A percentile compares a stretch with the other conserved stretches of the same genome.
These are phyloP conservation scores for Zasmidium citrigriseum DNA, from an alignment of 2,329 filamentous ascomycete genomes.

Conservation along the genomic window DNA sequence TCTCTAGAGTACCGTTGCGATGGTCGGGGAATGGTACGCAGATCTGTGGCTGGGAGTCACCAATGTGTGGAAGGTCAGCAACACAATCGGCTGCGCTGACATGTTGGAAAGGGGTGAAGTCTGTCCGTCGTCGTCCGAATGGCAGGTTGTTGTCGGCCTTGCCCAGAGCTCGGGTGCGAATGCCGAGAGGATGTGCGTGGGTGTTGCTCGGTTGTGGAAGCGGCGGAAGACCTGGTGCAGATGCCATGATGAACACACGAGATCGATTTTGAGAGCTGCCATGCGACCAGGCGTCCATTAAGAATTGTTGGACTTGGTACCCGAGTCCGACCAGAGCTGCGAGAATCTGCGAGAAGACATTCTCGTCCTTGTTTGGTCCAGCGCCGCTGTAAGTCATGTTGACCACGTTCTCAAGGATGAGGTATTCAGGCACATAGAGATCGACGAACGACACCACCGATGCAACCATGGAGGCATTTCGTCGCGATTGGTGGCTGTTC, in stretches of 20 bases:
- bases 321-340: conserved; percentile 73
- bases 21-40: conserved; percentile 72
- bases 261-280: conserved; percentile 67
- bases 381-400: conserved; percentile 58
- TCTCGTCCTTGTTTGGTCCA: conserved; percentile 48
- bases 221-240: conserved; percentile 64
- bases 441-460: conserved; percentile 76
- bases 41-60: conserved; percentile 61
- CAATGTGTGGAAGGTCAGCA: conserved; percentile 62
- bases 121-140: conserved; percentile 56
- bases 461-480: conserved; percentile 75
- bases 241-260: conserved; percentile 70
- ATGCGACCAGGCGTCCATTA: conserved; percentile 69
- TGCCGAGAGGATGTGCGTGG: conserved; percentile 58
- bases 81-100: conserved; percentile 57
- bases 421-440: conserved; percentile 72
- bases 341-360: conserved; percentile 72
- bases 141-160: conserved; percentile 59
- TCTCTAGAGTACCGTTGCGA: conserved; percentile 49
- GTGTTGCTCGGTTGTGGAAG: conserved; percentile 60
- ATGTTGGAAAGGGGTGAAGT: conserved; percentile 62
- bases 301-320: conserved; percentile 70
- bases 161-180: conserved; percentile 52
- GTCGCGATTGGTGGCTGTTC: conserved; percentile 56
- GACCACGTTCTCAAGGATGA: conserved; percentile 74